phyloP scores from a whole-genome alignment of 2,329 filamentous ascomycete species.

The Neoscytalidium dimidiatum region DNA sequence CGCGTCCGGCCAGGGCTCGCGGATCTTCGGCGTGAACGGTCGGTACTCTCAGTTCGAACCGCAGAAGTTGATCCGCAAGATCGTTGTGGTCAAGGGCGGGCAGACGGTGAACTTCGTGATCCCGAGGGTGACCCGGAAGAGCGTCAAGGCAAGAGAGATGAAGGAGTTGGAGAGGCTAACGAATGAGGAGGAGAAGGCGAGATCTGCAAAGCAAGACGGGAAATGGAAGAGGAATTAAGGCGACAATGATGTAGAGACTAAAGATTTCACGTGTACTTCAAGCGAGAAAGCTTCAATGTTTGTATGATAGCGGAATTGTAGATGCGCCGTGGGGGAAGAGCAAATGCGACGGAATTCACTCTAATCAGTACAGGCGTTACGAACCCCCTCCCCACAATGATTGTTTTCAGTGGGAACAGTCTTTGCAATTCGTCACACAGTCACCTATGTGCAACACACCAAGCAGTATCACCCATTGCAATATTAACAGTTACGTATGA shows the following conservation, averaged over 20 bases:
- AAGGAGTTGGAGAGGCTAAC: not conserved
- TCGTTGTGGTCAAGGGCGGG: conserved; percentile 67
- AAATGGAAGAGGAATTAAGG: not conserved
- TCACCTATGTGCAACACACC: too few relatives aligned
- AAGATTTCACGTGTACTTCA: too few relatives aligned
- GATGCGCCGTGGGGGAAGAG: not conserved
- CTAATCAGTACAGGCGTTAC: too few relatives aligned
- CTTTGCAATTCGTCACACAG: too few relatives aligned
- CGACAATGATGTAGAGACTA: not conserved
- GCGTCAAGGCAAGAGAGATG: not conserved
- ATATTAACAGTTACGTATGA: too few relatives aligned
- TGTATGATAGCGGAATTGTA: too few relatives aligned
- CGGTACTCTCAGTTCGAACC: not conserved
- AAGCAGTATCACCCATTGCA: too few relatives aligned
- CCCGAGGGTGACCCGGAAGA: not conserved
- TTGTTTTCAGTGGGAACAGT: too few relatives aligned
- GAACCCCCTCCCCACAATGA: too few relatives aligned
- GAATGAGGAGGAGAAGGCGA: not conserved
- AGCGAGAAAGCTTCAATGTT: too few relatives aligned
- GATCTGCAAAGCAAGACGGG: not conserved
- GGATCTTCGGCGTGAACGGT: conserved; percentile 54
- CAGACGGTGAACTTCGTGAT: conserved; percentile 73
- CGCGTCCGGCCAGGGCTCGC: conserved; percentile 60
- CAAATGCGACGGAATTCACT: too few relatives aligned
- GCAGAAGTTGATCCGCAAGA: conserved; percentile 54